Conservation (phyloP, 1,284 basidiomycete species). For the Cutaneotrichosporon cavernicola region DNA sequence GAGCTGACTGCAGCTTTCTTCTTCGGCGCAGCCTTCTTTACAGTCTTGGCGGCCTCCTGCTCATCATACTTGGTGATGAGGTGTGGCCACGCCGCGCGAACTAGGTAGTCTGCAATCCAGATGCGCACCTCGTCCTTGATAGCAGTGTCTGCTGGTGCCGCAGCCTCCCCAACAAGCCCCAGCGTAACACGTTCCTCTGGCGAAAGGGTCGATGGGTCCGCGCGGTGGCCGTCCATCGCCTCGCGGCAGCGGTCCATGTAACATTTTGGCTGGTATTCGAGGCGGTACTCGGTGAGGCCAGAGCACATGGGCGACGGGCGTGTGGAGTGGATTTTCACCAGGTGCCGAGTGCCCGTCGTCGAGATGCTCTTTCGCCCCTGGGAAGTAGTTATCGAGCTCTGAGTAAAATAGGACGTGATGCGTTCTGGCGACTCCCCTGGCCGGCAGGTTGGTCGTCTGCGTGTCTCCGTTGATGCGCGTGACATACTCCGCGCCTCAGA, state of each 20-base stretch:
- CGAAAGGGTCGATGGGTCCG: conserved; percentile 32
- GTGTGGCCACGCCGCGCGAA: conserved; percentile 38
- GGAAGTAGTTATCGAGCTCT: conserved; percentile 4
- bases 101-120: conserved; percentile 41
- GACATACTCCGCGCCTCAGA: conserved; percentile 25
- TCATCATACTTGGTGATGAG: conserved; percentile 33
- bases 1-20: not conserved
- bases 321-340: conserved; percentile 38
- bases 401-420: conserved; percentile 28
- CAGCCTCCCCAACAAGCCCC: conserved; percentile 30
- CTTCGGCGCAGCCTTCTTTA: conserved; percentile 1
- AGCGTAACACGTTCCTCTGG: conserved; percentile 20
- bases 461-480: not conserved
- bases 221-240: conserved; percentile 44
- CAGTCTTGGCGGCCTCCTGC: conserved; percentile 28
- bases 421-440: conserved; percentile 4
- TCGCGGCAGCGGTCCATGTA: conserved; percentile 34
- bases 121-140: conserved; percentile 32
- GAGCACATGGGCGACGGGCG: conserved; percentile 36
- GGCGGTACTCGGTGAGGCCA: conserved; percentile 39
- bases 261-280: conserved; percentile 33
- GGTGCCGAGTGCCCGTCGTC: conserved; percentile 13
- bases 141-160: not conserved
- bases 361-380: not conserved
- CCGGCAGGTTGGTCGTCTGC: not conserved